A percentile compares a stretch with the other conserved stretches of the same genome.
Evolutionary conservation across 257 asterid genomes (phyloP).

Genomic region (Gentiana straminea): DNA sequence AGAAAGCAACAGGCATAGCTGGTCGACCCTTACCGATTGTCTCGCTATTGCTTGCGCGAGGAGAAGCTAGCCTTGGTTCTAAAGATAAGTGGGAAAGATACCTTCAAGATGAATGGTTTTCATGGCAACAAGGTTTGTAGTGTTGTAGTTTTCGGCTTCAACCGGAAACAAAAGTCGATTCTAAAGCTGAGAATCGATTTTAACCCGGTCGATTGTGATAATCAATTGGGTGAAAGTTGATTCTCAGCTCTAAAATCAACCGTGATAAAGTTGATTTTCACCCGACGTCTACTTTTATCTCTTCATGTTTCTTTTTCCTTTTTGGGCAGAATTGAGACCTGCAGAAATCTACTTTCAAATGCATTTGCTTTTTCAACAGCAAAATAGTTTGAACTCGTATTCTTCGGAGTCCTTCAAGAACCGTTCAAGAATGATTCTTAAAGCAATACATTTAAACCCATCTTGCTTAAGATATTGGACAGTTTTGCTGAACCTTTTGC

Average conservation of each 20-base stretch:
- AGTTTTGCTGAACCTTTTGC: slow-evolving; percentile 27
- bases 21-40: slow-evolving; percentile 42
- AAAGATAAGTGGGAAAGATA: slow-evolving; percentile 57
- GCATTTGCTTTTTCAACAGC: slow-evolving; percentile 51
- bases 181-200: not conserved
- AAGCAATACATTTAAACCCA: slow-evolving; percentile 78
- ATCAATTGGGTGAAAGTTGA: not conserved
- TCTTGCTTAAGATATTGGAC: slow-evolving; percentile 85
- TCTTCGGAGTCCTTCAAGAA: slow-evolving; percentile 14
- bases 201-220: not conserved
- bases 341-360: slow-evolving; percentile 86
- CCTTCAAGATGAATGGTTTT: slow-evolving; percentile 67
- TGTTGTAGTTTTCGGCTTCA: not conserved
- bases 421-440: slow-evolving; percentile 49
- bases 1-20: slow-evolving; percentile 52
- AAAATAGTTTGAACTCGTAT: slow-evolving; percentile 14
- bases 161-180: no score
- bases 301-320: slow-evolving; percentile 5
- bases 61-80: slow-evolving; percentile 88
- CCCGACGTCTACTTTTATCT: not conserved
- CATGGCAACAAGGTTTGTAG: slow-evolving; percentile 75
- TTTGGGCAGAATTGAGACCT: slow-evolving; percentile 54
- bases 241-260: not conserved
- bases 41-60: slow-evolving; percentile 73
- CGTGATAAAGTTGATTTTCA: not conserved